Evolutionary conservation across 768 basidiomycete genomes (phyloP).

Genomic region (Agrocybe praecox): DNA sequence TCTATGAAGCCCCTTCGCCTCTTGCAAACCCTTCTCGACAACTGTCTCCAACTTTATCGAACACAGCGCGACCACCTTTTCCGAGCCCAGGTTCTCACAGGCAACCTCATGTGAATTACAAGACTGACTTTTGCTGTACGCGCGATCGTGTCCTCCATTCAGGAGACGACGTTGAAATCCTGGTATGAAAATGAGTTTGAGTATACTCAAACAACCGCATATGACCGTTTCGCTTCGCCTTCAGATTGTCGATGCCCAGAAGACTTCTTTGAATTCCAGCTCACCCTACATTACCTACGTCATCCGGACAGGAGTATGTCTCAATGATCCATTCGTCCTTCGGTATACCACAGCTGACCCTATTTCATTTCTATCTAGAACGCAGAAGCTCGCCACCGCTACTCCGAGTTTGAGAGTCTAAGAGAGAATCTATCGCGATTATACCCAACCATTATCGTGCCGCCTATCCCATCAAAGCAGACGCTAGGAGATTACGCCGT

Average conservation of each 20-base stretch:
- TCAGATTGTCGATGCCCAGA: conserved; percentile 93
- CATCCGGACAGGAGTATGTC: conserved; percentile 79
- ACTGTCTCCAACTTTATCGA: conserved; percentile 50
- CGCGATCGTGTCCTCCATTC: conserved; percentile 80
- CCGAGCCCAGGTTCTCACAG: conserved; percentile 60
- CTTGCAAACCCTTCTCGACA: conserved; percentile 39
- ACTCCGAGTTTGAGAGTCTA: conserved; percentile 97
- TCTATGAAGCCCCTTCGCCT: conserved; percentile 65
- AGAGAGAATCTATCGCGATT: conserved; percentile 81
- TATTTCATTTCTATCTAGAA: conserved; percentile 47
- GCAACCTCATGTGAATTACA: conserved; percentile 54
- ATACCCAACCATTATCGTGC: conserved; percentile 95
- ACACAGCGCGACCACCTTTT: conserved; percentile 40
- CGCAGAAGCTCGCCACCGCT: conserved; percentile 83
- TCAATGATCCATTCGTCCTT: neutral
- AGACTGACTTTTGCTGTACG: conserved; percentile 78
- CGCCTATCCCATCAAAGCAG: conserved; percentile 97
- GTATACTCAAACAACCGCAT: neutral
- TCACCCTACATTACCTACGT: conserved; percentile 95
- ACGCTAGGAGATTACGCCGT: conserved; percentile 95
- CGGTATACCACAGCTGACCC: conserved; percentile 5
- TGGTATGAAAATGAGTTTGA: conserved; percentile 49
- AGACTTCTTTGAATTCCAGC: conserved; percentile 87
- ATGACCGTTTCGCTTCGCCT: neutral
- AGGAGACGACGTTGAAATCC: conserved; percentile 80